These are phyloP conservation scores for Glycine soja DNA, from an alignment of 306 rosid species.

Conservation along the genomic window DNA sequence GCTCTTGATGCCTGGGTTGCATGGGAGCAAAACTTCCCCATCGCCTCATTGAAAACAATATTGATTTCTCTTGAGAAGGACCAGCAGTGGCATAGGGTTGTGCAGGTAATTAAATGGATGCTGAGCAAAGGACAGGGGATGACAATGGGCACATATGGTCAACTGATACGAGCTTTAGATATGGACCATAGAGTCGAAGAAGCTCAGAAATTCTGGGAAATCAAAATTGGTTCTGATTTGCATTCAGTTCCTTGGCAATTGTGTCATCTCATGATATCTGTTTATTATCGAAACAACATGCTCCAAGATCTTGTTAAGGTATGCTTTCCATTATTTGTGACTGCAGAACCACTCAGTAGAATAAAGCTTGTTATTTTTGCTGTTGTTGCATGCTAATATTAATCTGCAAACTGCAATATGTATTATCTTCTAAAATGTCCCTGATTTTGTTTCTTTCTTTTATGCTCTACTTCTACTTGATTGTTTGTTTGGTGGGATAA, in stretches of 20 bases:
- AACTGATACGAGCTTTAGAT: constrained; percentile 80
- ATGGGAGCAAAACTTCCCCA: constrained; percentile 87
- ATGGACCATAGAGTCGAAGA: constrained; percentile 95
- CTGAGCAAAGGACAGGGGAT: constrained; percentile 96
- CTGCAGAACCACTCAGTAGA: too few species aligned
- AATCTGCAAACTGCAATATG: background rate
- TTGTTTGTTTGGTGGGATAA: constrained; percentile 31
- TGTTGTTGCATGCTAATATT: too few species aligned
- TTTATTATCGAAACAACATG: constrained; percentile 82
- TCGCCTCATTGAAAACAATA: constrained; percentile 63
- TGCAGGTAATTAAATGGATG: constrained; percentile 98
- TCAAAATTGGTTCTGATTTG: constrained; percentile 74
- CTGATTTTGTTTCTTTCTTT: background rate
- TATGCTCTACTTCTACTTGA: background rate
- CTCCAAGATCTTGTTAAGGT: constrained; percentile 73
- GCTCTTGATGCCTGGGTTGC: constrained; percentile 97
- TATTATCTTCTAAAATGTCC: constrained; percentile 24
- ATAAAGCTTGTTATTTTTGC: too few species aligned
- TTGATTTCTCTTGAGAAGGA: constrained; percentile 79
- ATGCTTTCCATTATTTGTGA: constrained; percentile 31
- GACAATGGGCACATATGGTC: constrained; percentile 84
- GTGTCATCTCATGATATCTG: constrained; percentile 82
- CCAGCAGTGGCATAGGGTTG: constrained; percentile 88
- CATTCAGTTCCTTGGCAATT: constrained; percentile 97
- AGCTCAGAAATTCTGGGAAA: constrained; percentile 89